Percentiles rank a stretch among this genome's conserved stretches.
Evolutionary conservation across 169 alveolate genomes (phyloP).

Genomic region (Eimeria praecox): DNA sequence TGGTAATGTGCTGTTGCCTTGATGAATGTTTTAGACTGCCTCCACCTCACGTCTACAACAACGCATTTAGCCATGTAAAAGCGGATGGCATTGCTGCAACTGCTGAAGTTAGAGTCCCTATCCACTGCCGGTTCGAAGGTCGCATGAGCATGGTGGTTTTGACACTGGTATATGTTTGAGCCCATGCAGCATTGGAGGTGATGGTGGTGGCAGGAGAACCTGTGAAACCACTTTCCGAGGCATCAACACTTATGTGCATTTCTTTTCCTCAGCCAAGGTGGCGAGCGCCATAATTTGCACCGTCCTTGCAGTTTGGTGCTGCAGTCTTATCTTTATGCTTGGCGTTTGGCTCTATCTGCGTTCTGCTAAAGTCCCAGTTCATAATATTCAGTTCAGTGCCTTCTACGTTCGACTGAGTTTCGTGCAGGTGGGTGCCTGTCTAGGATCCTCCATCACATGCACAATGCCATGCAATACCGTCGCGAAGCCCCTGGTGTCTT

Average conservation of each 20-base stretch:
- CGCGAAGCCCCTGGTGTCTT: background rate
- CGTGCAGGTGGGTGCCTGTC: slow-evolving; percentile 39
- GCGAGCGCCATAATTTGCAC: slow-evolving; percentile 57
- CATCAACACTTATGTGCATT: background rate
- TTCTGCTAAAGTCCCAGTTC: slow-evolving; percentile 27
- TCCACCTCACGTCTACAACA: background rate
- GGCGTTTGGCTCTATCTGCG: slow-evolving; percentile 61
- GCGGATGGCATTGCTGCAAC: background rate
- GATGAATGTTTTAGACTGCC: background rate
- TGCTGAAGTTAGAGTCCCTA: background rate
- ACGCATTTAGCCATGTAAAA: background rate
- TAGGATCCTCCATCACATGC: background rate
- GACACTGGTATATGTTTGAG: no score
- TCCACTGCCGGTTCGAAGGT: background rate
- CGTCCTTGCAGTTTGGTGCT: slow-evolving; percentile 68
- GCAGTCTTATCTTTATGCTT: slow-evolving; percentile 24
- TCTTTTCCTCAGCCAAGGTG: slow-evolving; percentile 40
- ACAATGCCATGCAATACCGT: background rate
- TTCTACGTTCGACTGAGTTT: slow-evolving; percentile 61
- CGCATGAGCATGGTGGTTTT: background rate
- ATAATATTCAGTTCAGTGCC: slow-evolving; percentile 41
- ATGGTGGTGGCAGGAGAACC: background rate
- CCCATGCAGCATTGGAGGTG: background rate
- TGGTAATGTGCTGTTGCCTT: background rate
- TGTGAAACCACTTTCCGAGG: background rate